Base-by-base conservation (phyloP, 768 basidiomycete species). In the Termitomyces sp. region DNA sequence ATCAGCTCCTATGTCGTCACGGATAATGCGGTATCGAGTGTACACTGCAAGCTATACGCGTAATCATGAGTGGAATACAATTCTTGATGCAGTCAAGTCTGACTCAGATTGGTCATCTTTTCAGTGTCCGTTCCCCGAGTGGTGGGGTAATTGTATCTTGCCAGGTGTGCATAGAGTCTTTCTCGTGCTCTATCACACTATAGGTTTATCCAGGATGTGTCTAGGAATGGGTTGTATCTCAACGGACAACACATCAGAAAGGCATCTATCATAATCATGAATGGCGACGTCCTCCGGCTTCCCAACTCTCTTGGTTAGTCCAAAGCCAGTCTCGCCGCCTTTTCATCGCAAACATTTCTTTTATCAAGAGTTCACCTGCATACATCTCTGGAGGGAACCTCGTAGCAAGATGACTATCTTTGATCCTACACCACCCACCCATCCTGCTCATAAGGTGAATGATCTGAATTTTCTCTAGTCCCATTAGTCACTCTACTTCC, bases 31-130 rank as follows among this genome's bases (percentile, higher is more conserved):
- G 83, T 91, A 19, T 93, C 90, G 4, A 81, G 77, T 47, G 63
- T 88, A 37, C 87, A 89, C 67, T 91, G 86, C 76, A 87, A 86
- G 68, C 69, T 89, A 77, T 85, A 89, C 80, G 90, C 87, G 90
- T 87, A 63, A 67, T 80, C 73, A 8, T 42, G 0, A 41, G 4
- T 21, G n/a, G 17, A 48, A 8, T 53, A 45, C 23, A n/a, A n/a
- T 42, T 53, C 49, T 53, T 14, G 41, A 54, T 23, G 35, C 26
- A 62, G 42, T 38, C 15, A 17, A 17, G 37, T 17, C 15, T 38
- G 30, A 33, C 46, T 21, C 12, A 9, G 19, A 42, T 15, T 12
- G 23, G 23, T 58, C 53, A 28, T 62, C 55, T 38, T 46, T 14
- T 46, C 55, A 92, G 89, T 9, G 83, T 92, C 49, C 79, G 75